Conservation (phyloP, 768 basidiomycete species). For the Tephrocybe rancida region DNA sequence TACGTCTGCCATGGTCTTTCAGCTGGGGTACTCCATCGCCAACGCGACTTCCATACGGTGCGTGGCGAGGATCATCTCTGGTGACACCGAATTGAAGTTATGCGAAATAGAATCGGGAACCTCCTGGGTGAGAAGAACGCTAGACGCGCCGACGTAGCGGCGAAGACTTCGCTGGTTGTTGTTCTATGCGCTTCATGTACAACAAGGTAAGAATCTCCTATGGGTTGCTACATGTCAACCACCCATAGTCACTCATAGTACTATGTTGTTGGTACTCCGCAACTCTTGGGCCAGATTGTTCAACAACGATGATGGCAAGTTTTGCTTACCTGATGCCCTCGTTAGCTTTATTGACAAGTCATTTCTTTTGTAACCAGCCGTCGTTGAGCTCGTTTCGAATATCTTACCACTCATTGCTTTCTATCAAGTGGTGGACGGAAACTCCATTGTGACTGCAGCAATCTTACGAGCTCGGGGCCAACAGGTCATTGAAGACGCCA, state of each 20-base stretch:
- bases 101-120: conserved; percentile 1
- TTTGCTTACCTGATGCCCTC: no score
- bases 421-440: conserved; percentile 65
- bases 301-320: conserved; percentile 5
- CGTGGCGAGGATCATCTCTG: background rate
- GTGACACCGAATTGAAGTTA: background rate
- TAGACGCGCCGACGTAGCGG: background rate
- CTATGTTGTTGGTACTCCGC: background rate
- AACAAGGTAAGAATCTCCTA: background rate
- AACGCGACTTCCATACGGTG: conserved; percentile 2
- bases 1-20: conserved; percentile 1
- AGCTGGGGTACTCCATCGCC: conserved; percentile 3
- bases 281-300: conserved; percentile 9
- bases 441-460: conserved; percentile 51
- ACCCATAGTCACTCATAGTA: background rate
- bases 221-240: background rate
- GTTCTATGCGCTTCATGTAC: background rate
- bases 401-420: conserved; percentile 60
- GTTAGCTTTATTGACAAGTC: background rate
- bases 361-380: conserved; percentile 20
- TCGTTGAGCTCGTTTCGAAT: conserved; percentile 43
- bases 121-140: conserved; percentile 8
- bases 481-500: conserved; percentile 30
- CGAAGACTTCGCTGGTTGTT: conserved; percentile 5
- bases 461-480: conserved; percentile 67